Base-by-base conservation (phyloP, 306 rosid genomes). In the Cucumis melo region DNA sequence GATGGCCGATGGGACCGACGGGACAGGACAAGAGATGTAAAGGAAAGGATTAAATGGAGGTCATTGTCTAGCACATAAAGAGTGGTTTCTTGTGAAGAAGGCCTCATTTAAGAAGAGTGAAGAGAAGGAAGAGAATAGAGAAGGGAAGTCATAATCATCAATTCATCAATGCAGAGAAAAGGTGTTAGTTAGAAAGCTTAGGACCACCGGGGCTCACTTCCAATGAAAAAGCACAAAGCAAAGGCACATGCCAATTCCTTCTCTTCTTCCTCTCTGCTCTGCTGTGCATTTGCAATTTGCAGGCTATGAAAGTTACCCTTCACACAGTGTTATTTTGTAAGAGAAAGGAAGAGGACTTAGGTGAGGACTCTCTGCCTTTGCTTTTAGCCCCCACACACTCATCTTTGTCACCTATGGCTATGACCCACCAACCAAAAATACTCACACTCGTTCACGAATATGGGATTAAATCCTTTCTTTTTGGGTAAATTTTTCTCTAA, bases 241-340 rank as follows among this genome's bases (percentile, higher is more conserved):
- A 74, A 55, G 48, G 48, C 78, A 74, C 78, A 74, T 74, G 66
- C 78, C 63, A 54, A 34, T 54, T 44, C 29, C 20, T 48, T 50
- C 60, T 72, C 60, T 17, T 50, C 76, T 64, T 64, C 27, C 44
- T 72, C 58, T 72, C n/a, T 73, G 78, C 65, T 54, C 50, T 56
- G 75, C 34, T 29, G 23, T 62, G 68, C 68, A 17, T 8, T 24
- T 17, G 50, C 42, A 51, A 74, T 54, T 74, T 54, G 53, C 66
- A 74, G 78, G 15, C 27, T 20, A 51, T 74, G 65, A 73, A 8
- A 73, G 77, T 55, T 73, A 73, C 77, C 63, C 61, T 51, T 53
- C 63, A 54, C 74, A 24, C 13, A 32, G 36, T 36, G 21, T 42
- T 15, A 12, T 68, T 68, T 23, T 23, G 13, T 68, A 68, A 68